Base-by-base conservation (phyloP, 108 stramenopile genomes). In the Licmophora abbreviata region DNA sequence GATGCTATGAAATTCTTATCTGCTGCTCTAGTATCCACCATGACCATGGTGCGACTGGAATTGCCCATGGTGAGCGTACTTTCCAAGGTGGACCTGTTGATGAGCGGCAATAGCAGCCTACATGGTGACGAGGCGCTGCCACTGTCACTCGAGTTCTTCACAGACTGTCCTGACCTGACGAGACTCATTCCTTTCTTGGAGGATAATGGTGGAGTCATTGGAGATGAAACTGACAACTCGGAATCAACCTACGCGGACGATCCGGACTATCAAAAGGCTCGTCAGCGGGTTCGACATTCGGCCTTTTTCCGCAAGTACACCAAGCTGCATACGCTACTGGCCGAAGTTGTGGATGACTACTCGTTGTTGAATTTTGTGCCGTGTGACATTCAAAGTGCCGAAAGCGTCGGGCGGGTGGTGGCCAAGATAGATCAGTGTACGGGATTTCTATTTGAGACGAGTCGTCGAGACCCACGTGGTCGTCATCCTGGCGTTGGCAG, bases 1-100 rank as follows among this genome's bases (percentile, higher is more conserved):
- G 89, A 92, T 61, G 77, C 92, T 0, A 59, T 69, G 23, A 86
- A 91, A 51, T 98, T 96, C 58, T 69, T 99, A n/a, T 88, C 94
- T 18, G 94, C 95, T 3, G 69, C 88, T 1, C 65, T 99, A 42
- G 69, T 98, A 11, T 85, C 85, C 28, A 88, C 94, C 0, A 85
- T 87, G 36, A 79, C 92, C 41, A 96, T 99, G 97, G 59, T 97
- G 48, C 83, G 97, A 44, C 51, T 92, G 63, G 96, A 95, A 64
- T 74, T 99, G 38, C 98, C 98, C 0, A 86, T 90, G 15, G 88
- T 99, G 28, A 99, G 93, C 69, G 88, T 99, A 23, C 73, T 97
- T 45, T 77, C 76, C 55, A 99, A 99, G 58, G 81, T 96, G 30
- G 97, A 98, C 81, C 47, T 98, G 36, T 45, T 88, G 27, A 58